Conservation (phyloP, 1,139 yeast species). For the Diutina neorugosa region DNA sequence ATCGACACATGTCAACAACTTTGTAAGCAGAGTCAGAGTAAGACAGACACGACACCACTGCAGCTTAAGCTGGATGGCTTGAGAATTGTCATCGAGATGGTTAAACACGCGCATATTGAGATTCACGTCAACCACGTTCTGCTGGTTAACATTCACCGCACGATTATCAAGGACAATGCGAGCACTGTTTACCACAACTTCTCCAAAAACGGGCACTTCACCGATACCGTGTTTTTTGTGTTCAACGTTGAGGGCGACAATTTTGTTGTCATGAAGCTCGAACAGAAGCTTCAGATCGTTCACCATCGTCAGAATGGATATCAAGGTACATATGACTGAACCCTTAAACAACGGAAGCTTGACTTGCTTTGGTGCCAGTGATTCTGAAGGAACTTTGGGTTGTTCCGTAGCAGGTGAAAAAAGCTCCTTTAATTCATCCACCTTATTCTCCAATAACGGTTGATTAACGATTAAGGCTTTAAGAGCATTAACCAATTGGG, state of each 20-base stretch:
- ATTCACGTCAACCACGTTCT: conserved; percentile 34
- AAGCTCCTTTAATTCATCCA: background rate
- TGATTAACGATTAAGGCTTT: background rate
- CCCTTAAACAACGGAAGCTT: background rate
- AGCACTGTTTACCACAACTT: conserved; percentile 27
- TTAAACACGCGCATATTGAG: conserved; percentile 20
- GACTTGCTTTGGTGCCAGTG: background rate
- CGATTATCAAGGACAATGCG: conserved; percentile 26
- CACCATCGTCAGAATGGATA: background rate
- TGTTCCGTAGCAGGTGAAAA: background rate
- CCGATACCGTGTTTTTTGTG: background rate
- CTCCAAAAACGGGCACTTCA: conserved; percentile 22
- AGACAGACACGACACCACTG: conserved; percentile 45
- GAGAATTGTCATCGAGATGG: conserved; percentile 13
- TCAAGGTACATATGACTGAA: background rate
- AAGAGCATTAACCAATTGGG: background rate
- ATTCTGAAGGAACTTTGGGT: background rate
- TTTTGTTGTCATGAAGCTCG: background rate
- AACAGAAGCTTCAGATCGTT: background rate
- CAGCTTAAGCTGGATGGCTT: conserved; percentile 46
- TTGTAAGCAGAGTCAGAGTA: conserved; percentile 39
- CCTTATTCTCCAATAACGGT: background rate
- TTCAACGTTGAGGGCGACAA: conserved; percentile 15
- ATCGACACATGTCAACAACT: conserved; percentile 12
- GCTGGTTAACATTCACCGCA: conserved; percentile 26